Base-by-base conservation (phyloP, 1,284 basidiomycete genomes). In the Cryptococcus neoformans region DNA sequence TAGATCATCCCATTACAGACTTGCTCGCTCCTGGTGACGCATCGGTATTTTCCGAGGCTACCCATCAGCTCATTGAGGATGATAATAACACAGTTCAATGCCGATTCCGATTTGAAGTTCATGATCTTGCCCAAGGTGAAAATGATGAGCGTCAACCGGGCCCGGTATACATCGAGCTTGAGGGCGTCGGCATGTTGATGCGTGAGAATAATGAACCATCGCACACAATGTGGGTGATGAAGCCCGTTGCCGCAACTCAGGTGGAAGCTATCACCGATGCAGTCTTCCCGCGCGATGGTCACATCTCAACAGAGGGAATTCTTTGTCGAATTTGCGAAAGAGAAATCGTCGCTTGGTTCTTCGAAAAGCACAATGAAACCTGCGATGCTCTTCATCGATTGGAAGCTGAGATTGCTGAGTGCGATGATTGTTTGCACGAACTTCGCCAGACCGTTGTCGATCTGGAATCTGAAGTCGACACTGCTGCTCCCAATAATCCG, bases 361-460 rank as follows among this genome's bases (percentile, higher is more conserved):
- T 99, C 73, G 96, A 98, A 79, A 98, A 98, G 80, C 96, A 99
- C 81, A 98, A 94, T 81, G 96, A 99, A 79, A 99, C 95, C 9
- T 99, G 96, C 75, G 92, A 87, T 67, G 96, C 98, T 78, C 88
- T 92, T 1, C 96, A 99, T 77, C 87, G 92, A 46, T 82, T 99
- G 62, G 96, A 99, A 78, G 92, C 95, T 44, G 93, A 97, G 78
- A 93, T 99, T 61, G 81, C 84, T 36, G 90, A 93, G 69, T 91
- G 88, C 80, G 96, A 99, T 79, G 96, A 99, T 73, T 87, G 87
- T 34, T 87, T 99, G 54, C 79, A 82, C 9, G 96, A 99, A 70
- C 82, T 99, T 53, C 83, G 85, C 56, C 89, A 85, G 68, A 89
- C 90, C 2, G 88, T 93, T 63, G 84, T 85, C 54, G 88, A 90